Conservation (phyloP, 2,329 filamentous ascomycete genomes). For the Pseudopyrenochaeta lycopersici region DNA sequence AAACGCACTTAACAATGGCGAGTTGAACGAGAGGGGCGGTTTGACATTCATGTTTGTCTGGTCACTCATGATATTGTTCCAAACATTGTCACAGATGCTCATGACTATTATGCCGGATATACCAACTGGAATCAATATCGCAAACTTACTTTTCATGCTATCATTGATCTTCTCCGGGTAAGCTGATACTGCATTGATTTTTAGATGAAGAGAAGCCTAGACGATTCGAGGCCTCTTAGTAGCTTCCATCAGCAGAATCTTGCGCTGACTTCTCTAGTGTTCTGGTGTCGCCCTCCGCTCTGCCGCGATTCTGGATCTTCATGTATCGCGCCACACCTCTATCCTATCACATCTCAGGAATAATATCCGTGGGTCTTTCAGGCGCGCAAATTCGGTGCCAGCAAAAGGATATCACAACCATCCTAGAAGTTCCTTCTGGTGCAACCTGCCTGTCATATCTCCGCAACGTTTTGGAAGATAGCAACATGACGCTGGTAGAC, state of each 20-base stretch:
- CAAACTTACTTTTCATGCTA: conserved; percentile 60
- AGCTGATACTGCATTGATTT: conserved; percentile 50
- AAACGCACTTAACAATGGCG: conserved; percentile 68
- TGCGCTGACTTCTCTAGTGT: conserved; percentile 59
- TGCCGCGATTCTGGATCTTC: conserved; percentile 79
- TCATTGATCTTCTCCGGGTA: conserved; percentile 74
- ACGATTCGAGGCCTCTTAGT: too few species aligned
- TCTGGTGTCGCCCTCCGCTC: conserved; percentile 62
- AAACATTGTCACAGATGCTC: not conserved
- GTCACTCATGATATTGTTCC: conserved; percentile 70
- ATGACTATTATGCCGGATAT: conserved; percentile 2
- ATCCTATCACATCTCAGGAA: conserved; percentile 64
- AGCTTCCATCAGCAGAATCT: too few species aligned
- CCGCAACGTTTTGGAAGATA: not conserved
- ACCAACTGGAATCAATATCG: conserved; percentile 72
- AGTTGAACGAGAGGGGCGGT: conserved; percentile 71
- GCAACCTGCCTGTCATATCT: not conserved
- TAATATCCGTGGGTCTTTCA: conserved; percentile 66
- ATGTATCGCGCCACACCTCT: conserved; percentile 76
- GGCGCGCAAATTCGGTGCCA: conserved; percentile 68
- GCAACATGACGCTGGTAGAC: not conserved
- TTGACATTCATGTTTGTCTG: conserved; percentile 79
- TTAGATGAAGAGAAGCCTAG: conserved; percentile 4
- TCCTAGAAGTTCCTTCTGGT: not conserved
- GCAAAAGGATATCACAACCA: not conserved